phyloP scores from a whole-genome alignment of 129 eudicot genomes.

The Saposhnikovia divaricata region DNA sequence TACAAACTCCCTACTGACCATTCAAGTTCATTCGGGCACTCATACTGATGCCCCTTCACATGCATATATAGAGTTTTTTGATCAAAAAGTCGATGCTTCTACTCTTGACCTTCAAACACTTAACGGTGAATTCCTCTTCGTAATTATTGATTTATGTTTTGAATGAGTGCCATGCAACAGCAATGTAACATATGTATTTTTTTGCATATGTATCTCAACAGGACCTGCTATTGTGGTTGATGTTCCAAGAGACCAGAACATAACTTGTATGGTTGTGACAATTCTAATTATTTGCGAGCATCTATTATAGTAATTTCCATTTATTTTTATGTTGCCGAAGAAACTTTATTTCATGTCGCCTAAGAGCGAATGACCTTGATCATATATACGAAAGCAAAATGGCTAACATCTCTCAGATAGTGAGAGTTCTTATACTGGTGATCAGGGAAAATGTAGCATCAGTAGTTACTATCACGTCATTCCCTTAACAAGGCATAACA shows the following conservation, averaged over 20 bases:
- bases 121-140: slow-evolving; percentile 20
- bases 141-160: background rate
- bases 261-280: slow-evolving; percentile 33
- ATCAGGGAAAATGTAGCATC: background rate
- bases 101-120: slow-evolving; percentile 39
- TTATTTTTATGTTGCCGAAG: background rate
- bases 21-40: slow-evolving; percentile 44
- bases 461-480: background rate
- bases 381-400: too few relatives aligned
- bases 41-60: slow-evolving; percentile 54
- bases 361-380: too few relatives aligned
- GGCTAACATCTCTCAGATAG: background rate
- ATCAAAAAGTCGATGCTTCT: slow-evolving; percentile 36
- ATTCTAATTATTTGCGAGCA: too few relatives aligned
- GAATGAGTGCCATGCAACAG: background rate
- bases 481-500: background rate
- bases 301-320: background rate
- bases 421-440: background rate
- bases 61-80: slow-evolving; percentile 26
- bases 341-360: too few relatives aligned
- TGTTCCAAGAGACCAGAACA: slow-evolving; percentile 56
- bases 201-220: slow-evolving; percentile 7
- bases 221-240: slow-evolving; percentile 56
- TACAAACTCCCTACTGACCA: slow-evolving; percentile 42
- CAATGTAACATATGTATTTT: too few relatives aligned